Conservation (phyloP, 1,139 yeast genomes). For the Geotrichum armillariae region DNA sequence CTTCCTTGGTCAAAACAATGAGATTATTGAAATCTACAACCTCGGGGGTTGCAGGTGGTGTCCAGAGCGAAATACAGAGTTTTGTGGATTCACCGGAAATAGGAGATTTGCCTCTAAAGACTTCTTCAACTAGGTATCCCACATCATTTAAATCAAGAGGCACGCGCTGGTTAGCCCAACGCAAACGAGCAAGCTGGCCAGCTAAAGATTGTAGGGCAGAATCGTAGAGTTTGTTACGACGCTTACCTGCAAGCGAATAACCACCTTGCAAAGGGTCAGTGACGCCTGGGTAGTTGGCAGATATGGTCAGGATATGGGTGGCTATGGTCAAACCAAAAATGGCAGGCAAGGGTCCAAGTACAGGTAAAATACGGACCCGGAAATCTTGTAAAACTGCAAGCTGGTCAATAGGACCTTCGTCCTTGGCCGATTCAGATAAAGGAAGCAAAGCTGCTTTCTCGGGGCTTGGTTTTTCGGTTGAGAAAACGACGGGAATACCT, state of each 20-base stretch:
- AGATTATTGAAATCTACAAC: conserved; percentile 61
- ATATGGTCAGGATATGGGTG: conserved; percentile 72
- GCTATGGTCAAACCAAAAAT: conserved; percentile 91
- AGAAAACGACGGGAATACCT: conserved; percentile 85
- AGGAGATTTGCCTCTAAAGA: conserved; percentile 88
- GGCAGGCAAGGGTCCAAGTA: conserved; percentile 94
- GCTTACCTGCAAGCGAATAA: conserved; percentile 75
- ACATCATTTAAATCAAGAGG: conserved; percentile 74
- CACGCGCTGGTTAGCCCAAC: conserved; percentile 53
- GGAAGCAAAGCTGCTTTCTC: conserved; percentile 86
- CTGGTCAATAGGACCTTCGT: conserved; percentile 82
- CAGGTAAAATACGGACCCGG: conserved; percentile 91
- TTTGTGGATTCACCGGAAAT: conserved; percentile 82
- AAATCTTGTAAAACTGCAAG: conserved; percentile 84
- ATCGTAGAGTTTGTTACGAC: conserved; percentile 80
- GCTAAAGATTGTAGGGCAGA: conserved; percentile 78
- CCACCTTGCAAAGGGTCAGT: conserved; percentile 50
- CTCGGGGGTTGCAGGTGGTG: conserved; percentile 48
- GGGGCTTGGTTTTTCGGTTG: conserved; percentile 96
- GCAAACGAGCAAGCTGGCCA: conserved; percentile 81
- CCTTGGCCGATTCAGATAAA: conserved; percentile 72
- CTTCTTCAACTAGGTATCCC: conserved; percentile 85
- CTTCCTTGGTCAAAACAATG: conserved; percentile 86
- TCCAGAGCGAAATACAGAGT: conserved; percentile 82
- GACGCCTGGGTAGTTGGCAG: conserved; percentile 76